Conservation (phyloP, 495 filamentous ascomycete genomes). For the Rusavskia elegans region DNA sequence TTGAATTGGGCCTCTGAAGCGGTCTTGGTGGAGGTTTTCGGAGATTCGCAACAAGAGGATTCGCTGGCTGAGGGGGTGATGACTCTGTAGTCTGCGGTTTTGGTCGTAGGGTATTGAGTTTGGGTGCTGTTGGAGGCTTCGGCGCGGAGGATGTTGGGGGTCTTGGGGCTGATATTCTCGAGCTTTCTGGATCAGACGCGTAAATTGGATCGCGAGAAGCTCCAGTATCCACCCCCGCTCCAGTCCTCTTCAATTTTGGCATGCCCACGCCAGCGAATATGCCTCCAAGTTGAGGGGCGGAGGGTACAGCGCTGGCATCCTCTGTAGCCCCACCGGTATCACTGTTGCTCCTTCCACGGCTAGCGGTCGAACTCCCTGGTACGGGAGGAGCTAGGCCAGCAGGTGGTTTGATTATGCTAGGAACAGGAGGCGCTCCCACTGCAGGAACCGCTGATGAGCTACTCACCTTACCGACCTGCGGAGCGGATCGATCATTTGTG, state of each 20-base stretch:
- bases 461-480: constrained; percentile 40
- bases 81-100: constrained; percentile 42
- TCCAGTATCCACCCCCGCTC: constrained; percentile 80
- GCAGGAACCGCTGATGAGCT: constrained; percentile 41
- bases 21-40: constrained; percentile 40
- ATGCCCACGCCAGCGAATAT: constrained; percentile 80
- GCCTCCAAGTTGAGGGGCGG: constrained; percentile 71
- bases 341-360: constrained; percentile 67
- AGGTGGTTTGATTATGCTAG: constrained; percentile 45
- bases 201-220: constrained; percentile 64
- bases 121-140: constrained; percentile 26
- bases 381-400: constrained; percentile 62
- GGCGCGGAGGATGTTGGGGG: constrained; percentile 40
- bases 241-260: constrained; percentile 81
- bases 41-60: constrained; percentile 43
- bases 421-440: constrained; percentile 68
- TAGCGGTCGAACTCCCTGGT: constrained; percentile 35
- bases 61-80: constrained; percentile 31
- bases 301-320: constrained; percentile 25
- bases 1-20: constrained; percentile 34
- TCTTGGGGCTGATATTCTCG: constrained; percentile 39
- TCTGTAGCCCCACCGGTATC: constrained; percentile 35
- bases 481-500: constrained; percentile 90
- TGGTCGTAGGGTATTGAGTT: constrained; percentile 22
- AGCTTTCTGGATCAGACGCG: constrained; percentile 62